Conservation (phyloP, 2,329 filamentous ascomycete species). For the Tolypocladium sp. region DNA sequence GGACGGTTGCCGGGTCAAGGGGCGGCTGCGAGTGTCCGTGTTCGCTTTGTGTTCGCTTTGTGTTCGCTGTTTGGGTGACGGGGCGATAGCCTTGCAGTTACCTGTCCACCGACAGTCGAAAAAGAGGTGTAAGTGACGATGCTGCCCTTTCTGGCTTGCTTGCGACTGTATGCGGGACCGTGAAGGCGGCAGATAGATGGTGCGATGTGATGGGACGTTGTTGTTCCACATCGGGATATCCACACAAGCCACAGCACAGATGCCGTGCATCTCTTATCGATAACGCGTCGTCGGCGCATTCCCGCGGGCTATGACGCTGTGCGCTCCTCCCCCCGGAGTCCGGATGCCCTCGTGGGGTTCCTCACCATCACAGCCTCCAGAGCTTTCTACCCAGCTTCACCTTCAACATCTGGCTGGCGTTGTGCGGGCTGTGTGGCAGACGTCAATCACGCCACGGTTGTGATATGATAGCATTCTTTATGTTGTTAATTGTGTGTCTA, state of each 20-base stretch:
- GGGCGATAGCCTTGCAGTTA: not conserved
- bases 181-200: not conserved
- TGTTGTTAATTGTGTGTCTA: not conserved
- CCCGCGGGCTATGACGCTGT: not conserved
- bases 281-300: slow-evolving; percentile 11
- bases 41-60: not conserved
- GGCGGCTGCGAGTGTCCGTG: not conserved
- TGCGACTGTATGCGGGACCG: not conserved
- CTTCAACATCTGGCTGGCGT: not conserved
- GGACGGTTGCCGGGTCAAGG: not conserved
- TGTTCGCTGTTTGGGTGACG: not conserved
- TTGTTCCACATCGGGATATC: not conserved
- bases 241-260: too few relatives aligned
- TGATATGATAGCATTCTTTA: slow-evolving; percentile 1
- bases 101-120: not conserved
- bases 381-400: not conserved
- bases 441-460: not conserved
- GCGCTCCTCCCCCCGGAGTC: not conserved
- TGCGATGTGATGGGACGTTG: not conserved
- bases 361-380: not conserved
- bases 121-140: not conserved
- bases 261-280: slow-evolving; percentile 15
- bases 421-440: not conserved
- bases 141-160: not conserved
- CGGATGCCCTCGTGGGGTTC: not conserved